phyloP scores from a whole-genome alignment of 768 basidiomycete species.

The Rhizopogon vinicolor region DNA sequence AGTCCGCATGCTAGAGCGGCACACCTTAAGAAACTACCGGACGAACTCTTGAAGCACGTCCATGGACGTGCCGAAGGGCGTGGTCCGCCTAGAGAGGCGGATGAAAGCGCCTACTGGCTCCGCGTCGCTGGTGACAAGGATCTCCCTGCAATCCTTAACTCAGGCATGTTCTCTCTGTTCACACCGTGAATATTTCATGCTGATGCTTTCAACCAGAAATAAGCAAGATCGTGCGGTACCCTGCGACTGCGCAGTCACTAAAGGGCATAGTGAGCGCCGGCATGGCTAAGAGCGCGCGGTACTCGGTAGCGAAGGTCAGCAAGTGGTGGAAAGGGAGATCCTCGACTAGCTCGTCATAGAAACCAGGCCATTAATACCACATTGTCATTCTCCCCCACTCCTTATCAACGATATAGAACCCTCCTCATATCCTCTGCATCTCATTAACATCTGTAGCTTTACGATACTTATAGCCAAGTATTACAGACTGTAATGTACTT shows the following conservation, averaged over 20 bases:
- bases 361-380: not conserved
- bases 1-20: conserved; percentile 61
- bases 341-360: conserved; percentile 6
- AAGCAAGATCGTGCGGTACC: conserved; percentile 70
- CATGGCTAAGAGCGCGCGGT: conserved; percentile 69
- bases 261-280: conserved; percentile 89
- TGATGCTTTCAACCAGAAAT: conserved; percentile 48
- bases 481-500: not conserved
- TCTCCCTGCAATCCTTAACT: conserved; percentile 46
- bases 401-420: not conserved
- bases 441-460: not conserved
- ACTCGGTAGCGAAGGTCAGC: conserved; percentile 68
- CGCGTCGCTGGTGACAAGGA: conserved; percentile 61
- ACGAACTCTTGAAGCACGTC: conserved; percentile 54
- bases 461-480: not conserved
- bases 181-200: not conserved
- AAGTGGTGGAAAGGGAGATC: conserved; percentile 70
- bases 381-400: not conserved
- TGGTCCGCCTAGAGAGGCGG: conserved; percentile 44
- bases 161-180: conserved; percentile 37
- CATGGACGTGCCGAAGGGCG: conserved; percentile 30
- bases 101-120: conserved; percentile 75
- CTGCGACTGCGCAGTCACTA: conserved; percentile 77
- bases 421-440: not conserved
- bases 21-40: conserved; percentile 77